These are phyloP conservation scores for Caloboletus inedulis DNA, from an alignment of 1,284 basidiomycete genomes.

Conservation along the genomic window DNA sequence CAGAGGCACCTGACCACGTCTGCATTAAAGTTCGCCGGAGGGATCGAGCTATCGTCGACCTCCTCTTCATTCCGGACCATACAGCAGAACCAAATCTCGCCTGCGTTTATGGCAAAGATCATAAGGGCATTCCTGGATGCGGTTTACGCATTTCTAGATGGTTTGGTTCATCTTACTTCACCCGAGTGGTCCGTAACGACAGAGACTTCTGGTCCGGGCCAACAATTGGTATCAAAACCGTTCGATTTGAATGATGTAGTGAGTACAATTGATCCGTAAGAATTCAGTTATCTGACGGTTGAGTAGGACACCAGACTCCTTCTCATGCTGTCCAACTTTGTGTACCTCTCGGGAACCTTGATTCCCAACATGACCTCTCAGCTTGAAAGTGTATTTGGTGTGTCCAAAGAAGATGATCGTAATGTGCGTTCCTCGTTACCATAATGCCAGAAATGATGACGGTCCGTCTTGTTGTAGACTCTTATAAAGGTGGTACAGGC, in stretches of 20 bases:
- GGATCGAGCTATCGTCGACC: slow-evolving; percentile 55
- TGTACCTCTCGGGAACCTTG: slow-evolving; percentile 65
- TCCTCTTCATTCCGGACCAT: slow-evolving; percentile 42
- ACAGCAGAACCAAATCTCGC: slow-evolving; percentile 58
- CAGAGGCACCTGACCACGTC: slow-evolving; percentile 79
- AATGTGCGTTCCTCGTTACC: slow-evolving; percentile 40
- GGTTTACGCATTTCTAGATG: slow-evolving; percentile 87
- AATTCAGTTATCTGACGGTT: slow-evolving; percentile 6
- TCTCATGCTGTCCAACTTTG: slow-evolving; percentile 88
- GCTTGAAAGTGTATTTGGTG: slow-evolving; percentile 75
- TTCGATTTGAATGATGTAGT: slow-evolving; percentile 60
- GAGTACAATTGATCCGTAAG: slow-evolving; percentile 27
- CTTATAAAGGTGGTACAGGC: slow-evolving; percentile 77
- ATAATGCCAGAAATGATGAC: slow-evolving; percentile 1
- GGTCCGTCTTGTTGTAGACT: slow-evolving; percentile 43
- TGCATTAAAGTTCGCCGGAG: slow-evolving; percentile 83
- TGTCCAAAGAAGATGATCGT: slow-evolving; percentile 75
- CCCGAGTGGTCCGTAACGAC: slow-evolving; percentile 56
- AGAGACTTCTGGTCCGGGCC: slow-evolving; percentile 26
- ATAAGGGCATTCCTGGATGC: slow-evolving; percentile 87
- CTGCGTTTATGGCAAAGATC: slow-evolving; percentile 67
- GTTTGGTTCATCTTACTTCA: slow-evolving; percentile 81
- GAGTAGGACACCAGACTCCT: slow-evolving; percentile 82
- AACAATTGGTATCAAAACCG: slow-evolving; percentile 12
- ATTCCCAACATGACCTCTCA: slow-evolving; percentile 82